phyloP scores from a whole-genome alignment of 306 rosid genomes.

The Ochetophila trinervis region DNA sequence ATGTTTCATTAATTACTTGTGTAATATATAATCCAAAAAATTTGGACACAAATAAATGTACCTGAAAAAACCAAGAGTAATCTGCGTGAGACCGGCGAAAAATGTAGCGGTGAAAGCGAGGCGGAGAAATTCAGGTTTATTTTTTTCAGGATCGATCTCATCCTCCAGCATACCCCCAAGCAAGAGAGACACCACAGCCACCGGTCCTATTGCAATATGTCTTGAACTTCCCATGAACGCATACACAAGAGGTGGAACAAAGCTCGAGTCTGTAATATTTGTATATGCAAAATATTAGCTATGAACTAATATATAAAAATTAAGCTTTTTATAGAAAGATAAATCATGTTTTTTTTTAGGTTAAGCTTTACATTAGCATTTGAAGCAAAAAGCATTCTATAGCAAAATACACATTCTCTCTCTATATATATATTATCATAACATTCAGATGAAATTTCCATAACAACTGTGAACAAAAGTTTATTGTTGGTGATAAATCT shows the following conservation, averaged over 20 bases:
- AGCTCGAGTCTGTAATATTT: constrained; percentile 54
- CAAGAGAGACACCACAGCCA: constrained; percentile 81
- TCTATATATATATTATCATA: too few species aligned
- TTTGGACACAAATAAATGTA: neutral
- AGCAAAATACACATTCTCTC: too few species aligned
- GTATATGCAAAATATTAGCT: too few species aligned
- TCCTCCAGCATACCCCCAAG: constrained; percentile 49
- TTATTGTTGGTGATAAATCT: too few species aligned
- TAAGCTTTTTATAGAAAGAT: too few species aligned
- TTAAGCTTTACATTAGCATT: too few species aligned
- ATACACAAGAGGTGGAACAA: constrained; percentile 73
- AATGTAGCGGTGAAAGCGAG: constrained; percentile 83
- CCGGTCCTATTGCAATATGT: constrained; percentile 83
- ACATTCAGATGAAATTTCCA: too few species aligned
- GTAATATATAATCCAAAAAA: neutral
- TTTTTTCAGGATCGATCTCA: constrained; percentile 28
- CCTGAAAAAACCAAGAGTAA: constrained; percentile 65
- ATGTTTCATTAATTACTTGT: too few species aligned
- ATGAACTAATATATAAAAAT: too few species aligned
- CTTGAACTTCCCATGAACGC: constrained; percentile 86
- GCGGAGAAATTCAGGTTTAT: constrained; percentile 31
- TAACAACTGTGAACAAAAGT: too few species aligned
- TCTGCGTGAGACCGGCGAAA: constrained; percentile 74
- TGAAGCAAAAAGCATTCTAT: too few species aligned
- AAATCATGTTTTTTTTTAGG: too few species aligned